Evolutionary conservation across 2,329 filamentous ascomycete species (phyloP), one percentile per base, ranked within the genome.

Genomic region (Chalara sp.): DNA sequence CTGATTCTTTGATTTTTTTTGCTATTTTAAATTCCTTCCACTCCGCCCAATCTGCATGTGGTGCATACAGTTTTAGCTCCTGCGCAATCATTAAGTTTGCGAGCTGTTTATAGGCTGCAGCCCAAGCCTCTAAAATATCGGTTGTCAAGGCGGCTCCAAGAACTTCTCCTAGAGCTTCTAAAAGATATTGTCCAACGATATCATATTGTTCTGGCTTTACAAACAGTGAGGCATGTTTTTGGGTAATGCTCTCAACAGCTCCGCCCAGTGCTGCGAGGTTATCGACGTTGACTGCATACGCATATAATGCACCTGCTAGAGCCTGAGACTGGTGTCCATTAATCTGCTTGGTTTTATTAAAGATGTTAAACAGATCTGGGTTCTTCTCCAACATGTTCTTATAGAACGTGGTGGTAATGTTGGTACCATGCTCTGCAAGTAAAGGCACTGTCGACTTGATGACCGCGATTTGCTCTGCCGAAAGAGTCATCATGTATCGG

Each of bases 391-490:
- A 74, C 70, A 91, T 75, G 68, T 81, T 83, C 43, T 73, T 70
- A 72, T 92, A 91, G 72, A 92, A 90, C 55, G 76, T 70, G 1
- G 72, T 75, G n/a, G 86, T 89, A 67, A 91, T 88, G 44, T 75
- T 70, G 13, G 72, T 72, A 67, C 87, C 87, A 65, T 90, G 79
- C 54, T 81, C 73, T 56, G 81, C 76, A 6, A 91, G 76, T 13
- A 89, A 76, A 2, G 87, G 87, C 39, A 83, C 86, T 2, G 87
- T 92, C 37, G 87, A 75, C 68, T 89, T 91, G 72, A 93, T 83
- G 58, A 86, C 82, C 54, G 76, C 70, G 56, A 84, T 75, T 71
- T 92, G 87, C 37, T 76, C 71, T 30, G 76, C 69, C 8, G 83
- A 83, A 52, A 89, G 70, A 51, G 77, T 63, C 72, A 50, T 50